Evolutionary conservation across 345 rosid species (phyloP), one percentile per base, ranked within the genome.

Genomic region (Moricandia moricandioides): DNA sequence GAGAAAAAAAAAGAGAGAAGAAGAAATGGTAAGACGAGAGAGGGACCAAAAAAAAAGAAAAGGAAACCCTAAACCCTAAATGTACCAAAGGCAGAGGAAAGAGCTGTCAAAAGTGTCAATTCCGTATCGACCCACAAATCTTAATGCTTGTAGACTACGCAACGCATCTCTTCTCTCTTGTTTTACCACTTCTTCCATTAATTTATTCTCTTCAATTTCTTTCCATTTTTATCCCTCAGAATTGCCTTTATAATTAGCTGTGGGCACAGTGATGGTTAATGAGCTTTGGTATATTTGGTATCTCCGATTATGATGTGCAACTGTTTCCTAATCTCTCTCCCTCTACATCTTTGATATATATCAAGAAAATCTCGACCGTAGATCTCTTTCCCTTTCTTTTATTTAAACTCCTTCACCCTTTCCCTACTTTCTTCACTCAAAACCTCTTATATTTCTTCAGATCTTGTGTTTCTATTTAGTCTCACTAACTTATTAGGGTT

Each of bases 331-430:
- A 29, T 62, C 59, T 69, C 73, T 59, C 8, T 54, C 69, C 35
- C 24, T 65, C 58, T 69, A 18, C 16, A 52, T 73, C 77, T 67
- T 4, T 58, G 9, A 7, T 60, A 60, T 60, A 60, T 26, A 63
- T n/a, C 79, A 76, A 76, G 65, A 62, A 75, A 76, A 76, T 77
- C 80, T 77, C 67, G n/a, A 31, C 75, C 80, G 61, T 70, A 17
- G 61, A 77, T 77, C 21, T 57, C 67, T 77, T 62, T 63, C 67
- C 57, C 75, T 70, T 70, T 77, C 66, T 47, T 77, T 75, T 77
- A 77, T 77, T 56, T 77, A 77, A 70, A 26, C 80, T 24, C 71
- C 64, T 57, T 40, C 34, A 56, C 75, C 37, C 75, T 64, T 70
- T 57, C 66, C 60, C 61, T 56, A 63, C 59, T 63, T 64, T 57